Conservation (phyloP, 768 basidiomycete species). For the Hebeloma cylindrosporum region DNA sequence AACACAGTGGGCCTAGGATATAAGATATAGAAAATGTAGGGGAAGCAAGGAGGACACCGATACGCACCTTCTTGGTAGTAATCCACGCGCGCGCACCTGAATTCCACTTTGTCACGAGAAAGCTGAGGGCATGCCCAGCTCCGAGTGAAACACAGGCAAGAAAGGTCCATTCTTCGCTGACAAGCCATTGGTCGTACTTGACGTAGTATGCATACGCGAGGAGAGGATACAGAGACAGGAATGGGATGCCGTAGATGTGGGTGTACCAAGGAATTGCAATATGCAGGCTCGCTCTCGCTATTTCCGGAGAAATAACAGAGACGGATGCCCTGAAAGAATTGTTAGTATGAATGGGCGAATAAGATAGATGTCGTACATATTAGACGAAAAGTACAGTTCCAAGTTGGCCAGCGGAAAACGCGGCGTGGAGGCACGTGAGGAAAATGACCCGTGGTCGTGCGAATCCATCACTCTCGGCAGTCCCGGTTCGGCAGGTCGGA, state of each 20-base stretch:
- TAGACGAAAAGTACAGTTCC: not conserved
- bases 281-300: conserved; percentile 65
- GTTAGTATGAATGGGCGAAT: not conserved
- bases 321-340: conserved; percentile 41
- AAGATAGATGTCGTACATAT: not conserved
- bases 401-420: conserved; percentile 1
- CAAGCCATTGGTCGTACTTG: conserved; percentile 87
- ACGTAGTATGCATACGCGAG: conserved; percentile 90
- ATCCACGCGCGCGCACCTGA: conserved; percentile 74
- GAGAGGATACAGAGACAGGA: conserved; percentile 78
- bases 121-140: conserved; percentile 88
- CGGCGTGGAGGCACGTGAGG: conserved; percentile 3
- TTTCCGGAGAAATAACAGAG: conserved; percentile 63
- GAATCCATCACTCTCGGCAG: not conserved
- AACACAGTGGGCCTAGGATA: conserved; percentile 55
- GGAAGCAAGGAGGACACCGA: not conserved
- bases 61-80: conserved; percentile 68
- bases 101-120: conserved; percentile 90
- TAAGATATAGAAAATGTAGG: conserved; percentile 1
- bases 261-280: conserved; percentile 64
- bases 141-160: conserved; percentile 84
- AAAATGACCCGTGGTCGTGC: not conserved
- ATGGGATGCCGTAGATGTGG: conserved; percentile 75
- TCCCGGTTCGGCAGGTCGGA: conserved; percentile 2
- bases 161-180: conserved; percentile 98